A percentile compares a stretch with the other conserved stretches of the same genome.
phyloP scores from a whole-genome alignment of 768 basidiomycete genomes.

The Brasilioporus rufonigricans region DNA sequence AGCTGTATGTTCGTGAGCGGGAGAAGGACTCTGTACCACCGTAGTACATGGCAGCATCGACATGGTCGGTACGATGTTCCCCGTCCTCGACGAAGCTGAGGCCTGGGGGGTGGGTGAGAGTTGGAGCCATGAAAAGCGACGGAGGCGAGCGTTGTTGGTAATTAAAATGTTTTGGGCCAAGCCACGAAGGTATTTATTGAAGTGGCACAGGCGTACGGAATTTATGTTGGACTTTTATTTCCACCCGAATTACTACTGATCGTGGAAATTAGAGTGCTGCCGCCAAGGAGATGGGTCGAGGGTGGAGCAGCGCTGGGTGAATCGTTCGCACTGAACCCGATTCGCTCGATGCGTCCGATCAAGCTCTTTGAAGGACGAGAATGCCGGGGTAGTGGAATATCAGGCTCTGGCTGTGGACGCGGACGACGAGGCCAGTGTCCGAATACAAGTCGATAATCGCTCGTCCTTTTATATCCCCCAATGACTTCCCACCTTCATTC shows the following conservation, averaged over 20 bases:
- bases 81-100: constrained; percentile 68
- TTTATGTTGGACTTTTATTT: constrained; percentile 19
- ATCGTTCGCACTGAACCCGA: not conserved
- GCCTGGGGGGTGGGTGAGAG: constrained; percentile 59
- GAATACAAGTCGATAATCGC: not conserved
- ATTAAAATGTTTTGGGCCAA: not conserved
- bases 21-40: constrained; percentile 75
- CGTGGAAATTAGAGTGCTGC: constrained; percentile 15
- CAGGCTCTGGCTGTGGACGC: not conserved
- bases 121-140: constrained; percentile 55
- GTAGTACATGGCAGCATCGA: constrained; percentile 81
- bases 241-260: constrained; percentile 10
- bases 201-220: constrained; percentile 9
- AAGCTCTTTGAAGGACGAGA: not conserved
- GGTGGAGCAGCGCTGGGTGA: too few relatives aligned
- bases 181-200: not conserved
- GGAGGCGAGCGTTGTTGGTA: not conserved
- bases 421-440: not conserved
- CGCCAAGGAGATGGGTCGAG: not conserved
- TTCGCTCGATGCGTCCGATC: not conserved
- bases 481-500: not conserved
- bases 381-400: not conserved
- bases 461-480: not conserved
- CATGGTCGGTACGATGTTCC: constrained; percentile 45
- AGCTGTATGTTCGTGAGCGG: constrained; percentile 85